Evolutionary conservation across 1,284 basidiomycete genomes (phyloP).

Genomic region (Papiliotrema terrestris): DNA sequence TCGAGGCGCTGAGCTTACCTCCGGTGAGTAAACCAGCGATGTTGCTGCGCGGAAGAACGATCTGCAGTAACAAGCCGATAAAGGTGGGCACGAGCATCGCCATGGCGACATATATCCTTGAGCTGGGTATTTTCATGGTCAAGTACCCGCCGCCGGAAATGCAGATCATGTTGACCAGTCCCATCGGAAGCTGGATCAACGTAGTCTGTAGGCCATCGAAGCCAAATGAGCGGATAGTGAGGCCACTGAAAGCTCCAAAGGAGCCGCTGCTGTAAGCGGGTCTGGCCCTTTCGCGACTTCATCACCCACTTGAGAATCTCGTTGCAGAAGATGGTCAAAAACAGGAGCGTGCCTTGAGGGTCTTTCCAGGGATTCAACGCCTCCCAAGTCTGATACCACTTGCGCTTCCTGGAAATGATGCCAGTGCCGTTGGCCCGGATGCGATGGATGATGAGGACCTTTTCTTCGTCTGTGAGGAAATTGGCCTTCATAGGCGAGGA

Average conservation of each 20-base stretch:
- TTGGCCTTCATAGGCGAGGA: background rate
- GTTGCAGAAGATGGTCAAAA: conserved; percentile 18
- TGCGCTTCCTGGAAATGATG: conserved; percentile 4
- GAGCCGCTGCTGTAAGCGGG: background rate
- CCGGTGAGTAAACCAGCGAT: conserved; percentile 5
- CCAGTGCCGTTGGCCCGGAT: conserved; percentile 9
- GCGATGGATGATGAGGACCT: conserved; percentile 2
- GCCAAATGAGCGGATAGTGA: conserved; percentile 6
- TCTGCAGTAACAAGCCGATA: conserved; percentile 1
- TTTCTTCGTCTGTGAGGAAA: background rate
- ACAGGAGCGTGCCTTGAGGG: conserved; percentile 37
- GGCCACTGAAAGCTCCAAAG: background rate
- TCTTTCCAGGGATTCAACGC: conserved; percentile 15
- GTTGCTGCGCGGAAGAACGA: conserved; percentile 17
- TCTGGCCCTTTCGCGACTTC: conserved; percentile 8
- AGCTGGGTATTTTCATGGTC: conserved; percentile 8
- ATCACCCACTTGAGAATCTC: conserved; percentile 20
- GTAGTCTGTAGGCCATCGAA: conserved; percentile 28
- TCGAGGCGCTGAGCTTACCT: too few species aligned
- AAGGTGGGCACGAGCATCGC: conserved; percentile 1
- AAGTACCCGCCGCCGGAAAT: conserved; percentile 27
- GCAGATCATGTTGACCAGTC: conserved; percentile 50
- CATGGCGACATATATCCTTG: background rate
- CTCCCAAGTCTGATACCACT: conserved; percentile 14
- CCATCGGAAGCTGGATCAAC: conserved; percentile 20